Evolutionary conservation across 805 yeast genomes (phyloP).

Genomic region (Kluyveromyces wickerhamii): DNA sequence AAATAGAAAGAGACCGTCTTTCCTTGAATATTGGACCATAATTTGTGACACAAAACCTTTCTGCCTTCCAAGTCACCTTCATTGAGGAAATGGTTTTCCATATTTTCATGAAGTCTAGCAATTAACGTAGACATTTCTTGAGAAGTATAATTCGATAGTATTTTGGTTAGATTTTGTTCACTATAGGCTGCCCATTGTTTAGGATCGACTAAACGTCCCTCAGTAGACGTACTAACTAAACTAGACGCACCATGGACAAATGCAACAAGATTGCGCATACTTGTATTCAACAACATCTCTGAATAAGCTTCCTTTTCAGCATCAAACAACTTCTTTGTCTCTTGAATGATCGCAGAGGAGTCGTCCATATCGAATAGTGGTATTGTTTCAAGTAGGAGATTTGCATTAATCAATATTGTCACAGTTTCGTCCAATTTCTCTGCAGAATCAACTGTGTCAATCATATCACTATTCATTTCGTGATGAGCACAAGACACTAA

Average conservation of each 20-base stretch:
- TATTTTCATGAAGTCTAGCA: conserved; percentile 44
- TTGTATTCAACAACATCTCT: conserved; percentile 38
- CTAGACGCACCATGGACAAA: conserved; percentile 60
- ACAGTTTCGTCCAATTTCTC: conserved; percentile 33
- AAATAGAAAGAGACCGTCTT: conserved; percentile 49
- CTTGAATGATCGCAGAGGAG: conserved; percentile 17
- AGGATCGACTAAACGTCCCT: conserved; percentile 32
- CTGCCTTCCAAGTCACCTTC: conserved; percentile 17
- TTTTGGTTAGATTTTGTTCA: conserved; percentile 46
- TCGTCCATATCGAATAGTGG: conserved; percentile 19
- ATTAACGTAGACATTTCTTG: conserved; percentile 51
- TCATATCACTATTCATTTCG: neutral
- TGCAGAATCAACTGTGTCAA: neutral
- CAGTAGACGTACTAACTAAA: conserved; percentile 30
- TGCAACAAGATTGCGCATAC: conserved; percentile 59
- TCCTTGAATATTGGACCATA: conserved; percentile 66
- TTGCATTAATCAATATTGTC: conserved; percentile 45
- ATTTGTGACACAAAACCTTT: conserved; percentile 45
- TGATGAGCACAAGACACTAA: conserved; percentile 19
- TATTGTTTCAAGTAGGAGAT: conserved; percentile 40
- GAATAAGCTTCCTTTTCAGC: conserved; percentile 37
- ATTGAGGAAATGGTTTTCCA: conserved; percentile 45
- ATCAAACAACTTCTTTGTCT: conserved; percentile 24
- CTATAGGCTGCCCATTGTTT: conserved; percentile 58
- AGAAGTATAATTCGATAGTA: conserved; percentile 49